Evolutionary conservation across 257 asterid species (phyloP).

Genomic region (Thymus quinquecostatus): DNA sequence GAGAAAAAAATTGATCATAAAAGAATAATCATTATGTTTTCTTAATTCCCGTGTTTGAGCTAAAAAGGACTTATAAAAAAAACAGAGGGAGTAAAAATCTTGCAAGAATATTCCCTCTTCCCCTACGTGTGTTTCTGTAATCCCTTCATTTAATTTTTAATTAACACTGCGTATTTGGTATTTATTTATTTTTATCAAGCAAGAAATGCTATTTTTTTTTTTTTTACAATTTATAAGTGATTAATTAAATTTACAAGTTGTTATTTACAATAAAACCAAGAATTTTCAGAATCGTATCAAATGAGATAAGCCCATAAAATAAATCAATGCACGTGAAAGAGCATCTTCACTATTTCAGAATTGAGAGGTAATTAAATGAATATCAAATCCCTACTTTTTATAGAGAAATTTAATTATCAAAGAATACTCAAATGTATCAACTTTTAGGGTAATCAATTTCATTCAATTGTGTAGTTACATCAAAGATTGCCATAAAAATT

Average conservation of each 20-base stretch:
- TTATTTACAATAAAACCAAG: not conserved
- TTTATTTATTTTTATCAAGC: too few relatives aligned
- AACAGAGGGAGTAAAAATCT: too few relatives aligned
- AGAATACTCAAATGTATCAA: too few relatives aligned
- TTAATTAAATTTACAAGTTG: not conserved
- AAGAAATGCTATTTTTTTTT: too few relatives aligned
- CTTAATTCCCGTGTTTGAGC: too few relatives aligned
- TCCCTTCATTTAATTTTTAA: not conserved
- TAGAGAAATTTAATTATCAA: not conserved
- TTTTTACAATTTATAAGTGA: not conserved
- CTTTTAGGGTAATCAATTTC: too few relatives aligned
- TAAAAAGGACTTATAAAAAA: too few relatives aligned
- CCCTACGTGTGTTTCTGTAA: not conserved
- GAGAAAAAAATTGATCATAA: too few relatives aligned
- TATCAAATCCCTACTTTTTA: not conserved
- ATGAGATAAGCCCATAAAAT: constrained; percentile 12
- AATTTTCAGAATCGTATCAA: not conserved
- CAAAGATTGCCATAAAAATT: too few relatives aligned
- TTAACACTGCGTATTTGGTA: not conserved
- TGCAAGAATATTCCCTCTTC: not conserved
- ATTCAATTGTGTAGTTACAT: too few relatives aligned
- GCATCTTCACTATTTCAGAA: constrained; percentile 1
- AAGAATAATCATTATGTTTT: too few relatives aligned
- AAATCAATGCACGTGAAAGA: not conserved
- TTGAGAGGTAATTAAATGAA: not conserved